Percentiles rank a stretch among this genome's conserved stretches.
Conservation (phyloP, 2,329 filamentous ascomycete species). For the Colletotrichum noveboracense region DNA sequence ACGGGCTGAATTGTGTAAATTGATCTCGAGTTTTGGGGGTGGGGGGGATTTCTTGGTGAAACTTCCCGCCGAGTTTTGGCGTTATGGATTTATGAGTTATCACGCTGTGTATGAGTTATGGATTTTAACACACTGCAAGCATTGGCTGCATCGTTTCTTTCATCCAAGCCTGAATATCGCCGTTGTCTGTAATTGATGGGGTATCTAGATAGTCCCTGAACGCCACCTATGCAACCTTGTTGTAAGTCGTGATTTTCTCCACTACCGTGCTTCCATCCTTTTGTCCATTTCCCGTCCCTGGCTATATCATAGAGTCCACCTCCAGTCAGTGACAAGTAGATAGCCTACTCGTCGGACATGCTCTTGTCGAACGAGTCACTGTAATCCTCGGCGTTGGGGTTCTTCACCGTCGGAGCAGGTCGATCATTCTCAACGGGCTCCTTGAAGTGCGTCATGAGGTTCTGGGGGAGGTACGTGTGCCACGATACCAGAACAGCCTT, state of each 20-base stretch:
- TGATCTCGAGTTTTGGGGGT: not conserved
- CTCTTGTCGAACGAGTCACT: not conserved
- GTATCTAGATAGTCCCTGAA: not conserved
- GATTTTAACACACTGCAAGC: not conserved
- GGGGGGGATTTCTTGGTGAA: not conserved
- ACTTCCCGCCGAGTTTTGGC: not conserved
- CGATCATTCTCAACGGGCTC: slow-evolving; percentile 52
- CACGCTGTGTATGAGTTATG: slow-evolving; percentile 12
- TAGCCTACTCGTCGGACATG: not conserved
- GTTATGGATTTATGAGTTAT: not conserved
- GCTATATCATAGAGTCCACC: not conserved
- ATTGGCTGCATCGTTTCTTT: not conserved
- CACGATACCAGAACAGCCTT: slow-evolving; percentile 63
- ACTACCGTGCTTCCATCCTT: not conserved
- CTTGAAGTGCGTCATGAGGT: slow-evolving; percentile 72
- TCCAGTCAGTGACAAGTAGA: not conserved
- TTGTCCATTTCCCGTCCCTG: not conserved
- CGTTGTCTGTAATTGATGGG: not conserved
- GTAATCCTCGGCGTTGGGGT: slow-evolving; percentile 26
- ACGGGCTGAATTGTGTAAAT: not conserved
- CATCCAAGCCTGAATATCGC: not conserved
- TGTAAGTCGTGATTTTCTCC: not conserved
- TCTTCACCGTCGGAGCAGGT: slow-evolving; percentile 48
- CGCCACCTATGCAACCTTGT: not conserved
- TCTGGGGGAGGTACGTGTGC: slow-evolving; percentile 70